Conservation (phyloP, 805 yeast genomes). For the Kuraishia piskuri region DNA sequence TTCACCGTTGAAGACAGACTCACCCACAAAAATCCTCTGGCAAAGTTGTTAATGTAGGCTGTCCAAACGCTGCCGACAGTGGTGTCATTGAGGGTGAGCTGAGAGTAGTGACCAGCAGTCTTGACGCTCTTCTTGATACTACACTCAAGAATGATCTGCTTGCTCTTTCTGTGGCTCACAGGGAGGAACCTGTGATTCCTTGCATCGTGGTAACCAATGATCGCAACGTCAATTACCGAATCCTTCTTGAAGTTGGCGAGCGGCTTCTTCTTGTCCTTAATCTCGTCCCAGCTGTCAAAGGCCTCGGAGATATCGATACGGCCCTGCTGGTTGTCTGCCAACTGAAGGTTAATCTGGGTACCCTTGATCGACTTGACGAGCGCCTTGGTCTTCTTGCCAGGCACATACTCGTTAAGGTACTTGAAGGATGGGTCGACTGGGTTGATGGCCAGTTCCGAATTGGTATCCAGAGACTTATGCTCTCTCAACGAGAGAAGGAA, state of each 20-base stretch:
- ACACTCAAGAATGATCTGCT: constrained; percentile 55
- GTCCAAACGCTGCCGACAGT: constrained; percentile 40
- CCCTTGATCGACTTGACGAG: constrained; percentile 53
- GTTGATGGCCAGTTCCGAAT: constrained; percentile 30
- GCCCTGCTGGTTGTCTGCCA: constrained; percentile 75
- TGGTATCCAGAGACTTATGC: constrained; percentile 9
- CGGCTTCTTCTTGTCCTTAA: constrained; percentile 51
- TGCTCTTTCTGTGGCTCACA: constrained; percentile 47
- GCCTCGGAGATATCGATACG: constrained; percentile 71
- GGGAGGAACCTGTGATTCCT: constrained; percentile 62
- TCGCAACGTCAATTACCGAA: constrained; percentile 47
- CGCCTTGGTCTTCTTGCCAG: constrained; percentile 59
- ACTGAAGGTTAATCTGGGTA: constrained; percentile 63
- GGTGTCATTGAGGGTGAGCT: constrained; percentile 31
- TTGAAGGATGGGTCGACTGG: constrained; percentile 53
- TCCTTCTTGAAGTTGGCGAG: constrained; percentile 51
- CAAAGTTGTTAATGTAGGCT: constrained; percentile 59
- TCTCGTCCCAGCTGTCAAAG: constrained; percentile 43
- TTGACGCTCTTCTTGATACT: constrained; percentile 40
- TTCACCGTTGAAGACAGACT: constrained; percentile 59
- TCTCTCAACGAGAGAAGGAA: constrained; percentile 58
- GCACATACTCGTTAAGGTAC: constrained; percentile 37
- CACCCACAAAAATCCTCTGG: constrained; percentile 57
- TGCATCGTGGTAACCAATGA: constrained; percentile 72
- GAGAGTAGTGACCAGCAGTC: constrained; percentile 12